These are phyloP conservation scores for Sphaerulina populicola DNA, from an alignment of 2,329 filamentous ascomycete species.

Conservation along the genomic window DNA sequence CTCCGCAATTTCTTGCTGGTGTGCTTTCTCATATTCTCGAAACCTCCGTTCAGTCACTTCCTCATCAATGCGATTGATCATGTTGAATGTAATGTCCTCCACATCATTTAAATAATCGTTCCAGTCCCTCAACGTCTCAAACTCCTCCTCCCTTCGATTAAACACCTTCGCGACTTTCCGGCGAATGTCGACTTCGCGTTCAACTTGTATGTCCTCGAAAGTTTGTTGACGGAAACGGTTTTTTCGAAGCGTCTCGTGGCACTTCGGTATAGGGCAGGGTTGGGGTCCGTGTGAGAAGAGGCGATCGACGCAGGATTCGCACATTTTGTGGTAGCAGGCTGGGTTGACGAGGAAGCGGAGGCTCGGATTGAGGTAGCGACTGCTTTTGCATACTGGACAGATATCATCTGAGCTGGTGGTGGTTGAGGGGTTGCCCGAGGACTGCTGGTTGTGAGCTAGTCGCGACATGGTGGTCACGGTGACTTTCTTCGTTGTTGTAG, in stretches of 20 bases:
- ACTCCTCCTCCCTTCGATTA: slow-evolving; percentile 85
- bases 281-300: slow-evolving; percentile 89
- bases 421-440: slow-evolving; percentile 15
- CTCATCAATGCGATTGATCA: slow-evolving; percentile 63
- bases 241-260: slow-evolving; percentile 76
- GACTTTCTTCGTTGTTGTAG: neutral
- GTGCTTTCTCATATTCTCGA: slow-evolving; percentile 63
- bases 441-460: slow-evolving; percentile 23
- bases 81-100: slow-evolving; percentile 80
- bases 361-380: slow-evolving; percentile 86
- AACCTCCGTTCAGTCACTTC: slow-evolving; percentile 55
- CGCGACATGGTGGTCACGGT: slow-evolving; percentile 28
- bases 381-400: slow-evolving; percentile 95
- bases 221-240: slow-evolving; percentile 78
- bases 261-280: slow-evolving; percentile 84
- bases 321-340: slow-evolving; percentile 99
- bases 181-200: slow-evolving; percentile 89
- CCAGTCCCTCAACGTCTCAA: slow-evolving; percentile 71
- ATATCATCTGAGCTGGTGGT: slow-evolving; percentile 45
- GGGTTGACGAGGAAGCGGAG: slow-evolving; percentile 96
- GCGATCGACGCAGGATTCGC: slow-evolving; percentile 86
- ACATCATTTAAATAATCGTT: slow-evolving; percentile 94
- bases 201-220: slow-evolving; percentile 78
- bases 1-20: slow-evolving; percentile 50
- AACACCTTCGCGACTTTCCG: slow-evolving; percentile 67